Conservation (phyloP, 805 yeast genomes). For the Tetrapisispora fleetii region DNA sequence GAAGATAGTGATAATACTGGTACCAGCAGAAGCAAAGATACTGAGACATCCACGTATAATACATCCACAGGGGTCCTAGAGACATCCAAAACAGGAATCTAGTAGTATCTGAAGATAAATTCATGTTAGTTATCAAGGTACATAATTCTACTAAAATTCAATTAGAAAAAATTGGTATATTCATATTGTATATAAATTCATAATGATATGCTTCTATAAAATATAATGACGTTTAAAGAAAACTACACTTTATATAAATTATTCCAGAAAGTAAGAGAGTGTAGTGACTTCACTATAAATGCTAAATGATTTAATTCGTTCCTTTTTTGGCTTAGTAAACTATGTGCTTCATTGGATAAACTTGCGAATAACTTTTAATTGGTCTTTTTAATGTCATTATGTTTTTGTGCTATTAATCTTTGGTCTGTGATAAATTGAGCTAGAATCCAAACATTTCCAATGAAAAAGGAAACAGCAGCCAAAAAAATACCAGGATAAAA, state of each 20-base stretch:
- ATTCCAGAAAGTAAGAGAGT: too few relatives aligned
- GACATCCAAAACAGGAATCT: not conserved
- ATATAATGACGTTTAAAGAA: not conserved
- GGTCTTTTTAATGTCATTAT: not conserved
- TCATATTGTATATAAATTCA: not conserved
- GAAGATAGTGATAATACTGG: not conserved
- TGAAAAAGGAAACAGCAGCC: conserved; percentile 49
- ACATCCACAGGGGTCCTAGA: not conserved
- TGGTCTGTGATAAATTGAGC: conserved; percentile 43
- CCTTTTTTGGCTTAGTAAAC: not conserved
- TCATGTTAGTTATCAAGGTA: not conserved
- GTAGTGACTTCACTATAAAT: not conserved
- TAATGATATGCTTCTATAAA: not conserved
- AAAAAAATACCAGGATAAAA: conserved; percentile 51
- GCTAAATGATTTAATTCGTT: not conserved
- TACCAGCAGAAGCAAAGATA: not conserved
- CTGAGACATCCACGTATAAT: not conserved
- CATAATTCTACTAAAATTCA: not conserved
- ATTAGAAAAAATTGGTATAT: not conserved
- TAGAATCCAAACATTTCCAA: conserved; percentile 50
- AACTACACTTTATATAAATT: too few relatives aligned
- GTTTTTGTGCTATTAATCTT: not conserved
- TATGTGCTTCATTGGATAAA: not conserved
- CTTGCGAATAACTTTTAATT: not conserved
- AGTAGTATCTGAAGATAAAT: not conserved